These are phyloP conservation scores for Spathaspora sp. DNA, from an alignment of 805 yeast species.

Conservation along the genomic window DNA sequence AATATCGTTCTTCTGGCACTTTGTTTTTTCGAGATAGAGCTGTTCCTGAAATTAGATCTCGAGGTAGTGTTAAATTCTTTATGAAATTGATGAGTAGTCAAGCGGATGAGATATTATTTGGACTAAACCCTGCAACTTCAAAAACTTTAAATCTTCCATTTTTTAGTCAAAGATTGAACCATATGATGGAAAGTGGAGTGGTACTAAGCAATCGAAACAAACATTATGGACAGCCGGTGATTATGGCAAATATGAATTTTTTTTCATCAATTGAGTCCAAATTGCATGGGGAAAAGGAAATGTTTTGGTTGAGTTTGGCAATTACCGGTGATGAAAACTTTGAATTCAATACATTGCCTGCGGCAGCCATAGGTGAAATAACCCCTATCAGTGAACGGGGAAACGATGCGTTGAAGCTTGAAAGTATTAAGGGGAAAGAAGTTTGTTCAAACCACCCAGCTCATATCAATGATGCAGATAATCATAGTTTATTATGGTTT, in stretches of 20 bases:
- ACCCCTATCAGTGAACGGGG: slow-evolving; percentile 28
- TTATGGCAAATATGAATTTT: slow-evolving; percentile 29
- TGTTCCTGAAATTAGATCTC: slow-evolving; percentile 29
- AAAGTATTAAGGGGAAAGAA: slow-evolving; percentile 33
- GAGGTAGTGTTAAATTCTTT: slow-evolving; percentile 41
- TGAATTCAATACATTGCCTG: slow-evolving; percentile 27
- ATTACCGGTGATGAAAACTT: slow-evolving; percentile 26
- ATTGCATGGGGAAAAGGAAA: slow-evolving; percentile 36
- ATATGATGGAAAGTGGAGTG: slow-evolving; percentile 37
- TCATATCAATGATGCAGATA: slow-evolving; percentile 50
- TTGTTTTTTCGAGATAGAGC: slow-evolving; percentile 23
- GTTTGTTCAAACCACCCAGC: slow-evolving; percentile 64
- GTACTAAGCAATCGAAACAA: slow-evolving; percentile 25
- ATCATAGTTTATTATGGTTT: slow-evolving; percentile 55
- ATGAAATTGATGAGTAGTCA: slow-evolving; percentile 41
- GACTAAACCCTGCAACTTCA: slow-evolving; percentile 32
- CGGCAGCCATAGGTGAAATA: slow-evolving; percentile 32
- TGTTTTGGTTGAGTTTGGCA: slow-evolving; percentile 32
- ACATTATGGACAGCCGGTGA: slow-evolving; percentile 29
- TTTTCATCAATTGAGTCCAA: slow-evolving; percentile 17
- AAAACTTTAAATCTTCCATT: slow-evolving; percentile 28
- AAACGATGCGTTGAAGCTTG: slow-evolving; percentile 12
- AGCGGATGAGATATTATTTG: slow-evolving; percentile 19
- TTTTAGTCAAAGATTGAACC: slow-evolving; percentile 34
- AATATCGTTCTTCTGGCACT: slow-evolving; percentile 19